Conservation (phyloP, 1,139 yeast species). For the Geotrichum bryndzae region DNA sequence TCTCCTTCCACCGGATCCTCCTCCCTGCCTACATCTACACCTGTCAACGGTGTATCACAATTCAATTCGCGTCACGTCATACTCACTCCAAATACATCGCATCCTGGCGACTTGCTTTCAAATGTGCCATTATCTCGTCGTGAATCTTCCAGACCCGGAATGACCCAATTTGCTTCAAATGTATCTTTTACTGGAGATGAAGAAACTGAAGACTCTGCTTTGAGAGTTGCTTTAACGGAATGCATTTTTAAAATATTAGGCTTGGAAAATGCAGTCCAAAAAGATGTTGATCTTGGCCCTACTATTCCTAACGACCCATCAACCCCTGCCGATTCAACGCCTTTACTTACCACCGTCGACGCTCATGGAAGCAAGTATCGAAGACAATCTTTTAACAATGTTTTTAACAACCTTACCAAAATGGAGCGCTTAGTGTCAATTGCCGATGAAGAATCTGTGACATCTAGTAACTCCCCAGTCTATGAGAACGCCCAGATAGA, state of each 20-base stretch:
- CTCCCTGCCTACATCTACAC: neutral
- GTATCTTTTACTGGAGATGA: constrained; percentile 52
- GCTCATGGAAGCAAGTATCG: constrained; percentile 3
- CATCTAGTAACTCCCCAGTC: constrained; percentile 16
- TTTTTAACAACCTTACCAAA: constrained; percentile 12
- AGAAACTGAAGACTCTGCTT: constrained; percentile 69
- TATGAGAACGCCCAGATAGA: constrained; percentile 54
- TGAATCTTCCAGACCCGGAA: constrained; percentile 8
- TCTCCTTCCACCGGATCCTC: neutral
- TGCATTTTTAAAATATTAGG: constrained; percentile 71
- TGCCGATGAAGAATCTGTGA: constrained; percentile 14
- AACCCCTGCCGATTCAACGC: constrained; percentile 11
- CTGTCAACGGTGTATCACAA: neutral
- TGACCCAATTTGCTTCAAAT: neutral
- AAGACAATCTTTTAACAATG: constrained; percentile 13
- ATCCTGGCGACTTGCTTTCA: constrained; percentile 81
- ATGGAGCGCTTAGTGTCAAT: constrained; percentile 5
- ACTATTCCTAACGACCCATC: neutral
- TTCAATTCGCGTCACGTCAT: constrained; percentile 57
- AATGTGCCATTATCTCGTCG: constrained; percentile 68
- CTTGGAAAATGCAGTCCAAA: constrained; percentile 42
- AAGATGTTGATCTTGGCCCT: neutral
- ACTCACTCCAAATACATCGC: constrained; percentile 53
- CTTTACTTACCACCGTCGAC: constrained; percentile 13
- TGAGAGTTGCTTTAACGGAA: constrained; percentile 67